A percentile compares a stretch with the other conserved stretches of the same genome.
Evolutionary conservation across 192 early-diverging fungal genomes (phyloP).

Genomic region (Entomortierella parvispora): DNA sequence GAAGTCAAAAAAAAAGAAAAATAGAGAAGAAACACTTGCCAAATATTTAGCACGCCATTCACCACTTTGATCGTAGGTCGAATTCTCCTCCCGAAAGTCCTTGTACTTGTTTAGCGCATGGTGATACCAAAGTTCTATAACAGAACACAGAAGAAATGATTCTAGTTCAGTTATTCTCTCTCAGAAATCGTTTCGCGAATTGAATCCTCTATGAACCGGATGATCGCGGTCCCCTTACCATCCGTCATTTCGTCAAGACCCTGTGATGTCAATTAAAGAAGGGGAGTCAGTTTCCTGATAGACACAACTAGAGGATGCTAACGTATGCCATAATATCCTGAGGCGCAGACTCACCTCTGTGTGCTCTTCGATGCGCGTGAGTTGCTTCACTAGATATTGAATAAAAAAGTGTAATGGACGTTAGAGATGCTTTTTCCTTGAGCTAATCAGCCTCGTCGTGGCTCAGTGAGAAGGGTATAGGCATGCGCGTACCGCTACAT

Average conservation of each 20-base stretch:
- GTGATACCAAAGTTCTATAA: conserved; percentile 36
- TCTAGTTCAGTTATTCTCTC: not conserved
- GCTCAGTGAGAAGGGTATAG: no score
- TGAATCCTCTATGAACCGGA: no score
- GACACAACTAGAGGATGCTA: no score
- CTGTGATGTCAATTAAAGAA: conserved; percentile 6
- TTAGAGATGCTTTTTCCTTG: not conserved
- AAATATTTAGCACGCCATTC: conserved; percentile 37
- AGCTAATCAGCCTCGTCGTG: no score
- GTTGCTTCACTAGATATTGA: conserved; percentile 32
- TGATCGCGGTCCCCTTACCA: no score
- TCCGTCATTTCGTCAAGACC: conserved; percentile 31
- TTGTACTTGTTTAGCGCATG: conserved; percentile 32
- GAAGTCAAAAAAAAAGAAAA: no score
- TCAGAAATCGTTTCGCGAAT: not conserved
- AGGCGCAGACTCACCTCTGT: conserved; percentile 15
- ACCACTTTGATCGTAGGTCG: conserved; percentile 30
- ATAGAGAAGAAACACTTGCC: not conserved
- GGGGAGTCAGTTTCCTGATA: not conserved
- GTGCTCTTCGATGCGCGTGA: conserved; percentile 39
- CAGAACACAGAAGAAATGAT: no score
- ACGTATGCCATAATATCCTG: no score
- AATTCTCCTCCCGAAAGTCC: conserved; percentile 9
- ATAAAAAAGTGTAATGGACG: not conserved
- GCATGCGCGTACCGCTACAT: conserved; percentile 31